phyloP scores from a whole-genome alignment of 176 grass and related monocot species.

The Oryza meridionalis region DNA sequence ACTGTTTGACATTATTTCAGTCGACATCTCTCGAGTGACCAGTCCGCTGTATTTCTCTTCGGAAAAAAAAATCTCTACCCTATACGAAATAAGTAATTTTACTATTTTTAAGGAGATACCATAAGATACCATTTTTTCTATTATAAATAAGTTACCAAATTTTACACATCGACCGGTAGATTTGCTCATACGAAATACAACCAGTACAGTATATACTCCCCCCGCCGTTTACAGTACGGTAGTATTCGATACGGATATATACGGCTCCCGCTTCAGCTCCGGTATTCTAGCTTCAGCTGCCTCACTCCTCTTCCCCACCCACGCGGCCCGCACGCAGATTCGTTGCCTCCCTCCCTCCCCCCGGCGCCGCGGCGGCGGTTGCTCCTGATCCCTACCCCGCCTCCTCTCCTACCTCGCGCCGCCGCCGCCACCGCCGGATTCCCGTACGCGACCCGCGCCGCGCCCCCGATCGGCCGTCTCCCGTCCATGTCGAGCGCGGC shows the following conservation, averaged over 20 bases:
- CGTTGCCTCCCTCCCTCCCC: background rate
- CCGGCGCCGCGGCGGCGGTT: slow-evolving; percentile 38
- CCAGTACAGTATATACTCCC: background rate
- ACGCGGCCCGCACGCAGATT: slow-evolving; percentile 16
- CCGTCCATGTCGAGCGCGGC: background rate
- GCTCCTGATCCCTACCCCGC: slow-evolving; percentile 9
- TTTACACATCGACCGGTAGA: too few species aligned
- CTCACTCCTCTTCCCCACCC: background rate
- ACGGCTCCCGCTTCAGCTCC: slow-evolving; percentile 10
- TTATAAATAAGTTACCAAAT: too few species aligned
- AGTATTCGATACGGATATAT: background rate
- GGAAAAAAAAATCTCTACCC: background rate
- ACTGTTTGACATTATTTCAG: too few species aligned
- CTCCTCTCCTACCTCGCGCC: slow-evolving; percentile 6
- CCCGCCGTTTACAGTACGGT: background rate
- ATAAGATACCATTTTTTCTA: too few species aligned
- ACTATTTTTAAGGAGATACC: too few species aligned
- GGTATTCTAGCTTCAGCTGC: slow-evolving; percentile 21
- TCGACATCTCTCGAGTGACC: background rate
- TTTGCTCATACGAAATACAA: background rate
- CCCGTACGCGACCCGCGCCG: background rate
- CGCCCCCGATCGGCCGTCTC: background rate
- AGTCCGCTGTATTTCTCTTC: background rate
- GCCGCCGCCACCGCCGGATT: background rate
- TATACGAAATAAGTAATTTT: background rate